phyloP scores from a whole-genome alignment of 2,329 filamentous ascomycete species.

The Grosmannia penicillata region DNA sequence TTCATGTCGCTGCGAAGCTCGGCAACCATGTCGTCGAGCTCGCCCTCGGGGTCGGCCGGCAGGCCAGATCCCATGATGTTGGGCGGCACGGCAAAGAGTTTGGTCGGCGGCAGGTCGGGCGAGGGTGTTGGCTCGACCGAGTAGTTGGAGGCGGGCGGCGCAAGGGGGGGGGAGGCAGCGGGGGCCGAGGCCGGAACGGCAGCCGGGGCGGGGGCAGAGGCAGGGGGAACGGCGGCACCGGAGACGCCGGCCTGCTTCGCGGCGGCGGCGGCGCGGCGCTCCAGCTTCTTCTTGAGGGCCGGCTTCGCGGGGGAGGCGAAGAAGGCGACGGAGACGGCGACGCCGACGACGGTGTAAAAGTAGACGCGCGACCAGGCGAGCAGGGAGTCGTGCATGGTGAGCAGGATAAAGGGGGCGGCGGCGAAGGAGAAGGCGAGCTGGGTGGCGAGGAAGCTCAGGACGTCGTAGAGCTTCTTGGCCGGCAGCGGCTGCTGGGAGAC shows the following conservation, averaged over 20 bases:
- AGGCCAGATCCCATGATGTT: slow-evolving; percentile 36
- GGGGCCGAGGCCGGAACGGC: not conserved
- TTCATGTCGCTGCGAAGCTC: slow-evolving; percentile 65
- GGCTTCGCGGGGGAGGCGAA: slow-evolving; percentile 68
- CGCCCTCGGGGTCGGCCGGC: slow-evolving; percentile 57
- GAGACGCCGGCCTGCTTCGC: not conserved
- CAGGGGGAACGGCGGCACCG: not conserved
- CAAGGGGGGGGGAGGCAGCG: not conserved
- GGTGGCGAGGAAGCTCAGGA: slow-evolving; percentile 17
- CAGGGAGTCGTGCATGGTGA: slow-evolving; percentile 56
- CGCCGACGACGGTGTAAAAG: slow-evolving; percentile 68
- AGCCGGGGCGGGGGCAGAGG: not conserved
- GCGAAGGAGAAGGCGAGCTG: slow-evolving; percentile 51
- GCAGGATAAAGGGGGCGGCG: slow-evolving; percentile 71
- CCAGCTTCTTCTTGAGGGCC: slow-evolving; percentile 39
- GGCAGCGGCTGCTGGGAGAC: slow-evolving; percentile 53
- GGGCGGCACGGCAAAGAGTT: slow-evolving; percentile 3
- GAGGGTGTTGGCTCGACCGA: not conserved
- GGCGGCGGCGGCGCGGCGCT: slow-evolving; percentile 36
- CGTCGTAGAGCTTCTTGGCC: slow-evolving; percentile 66
- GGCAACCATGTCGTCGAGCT: slow-evolving; percentile 62
- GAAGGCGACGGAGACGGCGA: slow-evolving; percentile 49
- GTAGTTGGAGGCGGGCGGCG: not conserved
- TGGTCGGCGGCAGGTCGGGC: slow-evolving; percentile 6
- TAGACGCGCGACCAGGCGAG: slow-evolving; percentile 74